phyloP scores from a whole-genome alignment of 768 basidiomycete genomes.

The Termitomyces sp. region DNA sequence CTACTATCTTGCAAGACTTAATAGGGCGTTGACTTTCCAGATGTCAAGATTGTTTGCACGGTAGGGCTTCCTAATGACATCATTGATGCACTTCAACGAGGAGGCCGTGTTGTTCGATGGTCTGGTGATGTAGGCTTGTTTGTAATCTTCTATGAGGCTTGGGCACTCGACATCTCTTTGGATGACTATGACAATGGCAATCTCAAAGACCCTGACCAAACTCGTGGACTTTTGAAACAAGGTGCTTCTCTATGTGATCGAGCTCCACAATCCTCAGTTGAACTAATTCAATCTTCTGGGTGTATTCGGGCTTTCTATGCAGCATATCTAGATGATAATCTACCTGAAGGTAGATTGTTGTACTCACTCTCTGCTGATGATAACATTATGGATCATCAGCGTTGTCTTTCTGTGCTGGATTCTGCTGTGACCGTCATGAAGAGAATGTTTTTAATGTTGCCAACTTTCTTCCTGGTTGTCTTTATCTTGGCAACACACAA shows the following conservation, averaged over 20 bases:
- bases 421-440: constrained; percentile 4
- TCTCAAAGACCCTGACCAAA: constrained; percentile 4
- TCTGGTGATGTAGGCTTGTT: constrained; percentile 9
- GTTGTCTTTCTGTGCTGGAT: background rate
- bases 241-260: background rate
- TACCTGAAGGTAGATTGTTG: background rate
- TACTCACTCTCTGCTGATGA: background rate
- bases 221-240: background rate
- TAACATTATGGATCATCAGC: background rate
- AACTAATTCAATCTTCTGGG: constrained; percentile 1
- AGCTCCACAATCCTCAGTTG: constrained; percentile 4
- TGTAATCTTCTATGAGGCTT: too few relatives aligned
- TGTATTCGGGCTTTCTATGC: constrained; percentile 3
- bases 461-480: background rate
- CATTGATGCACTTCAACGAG: too few relatives aligned
- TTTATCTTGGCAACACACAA: background rate
- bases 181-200: background rate
- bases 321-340: constrained; percentile 1
- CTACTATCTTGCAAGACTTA: background rate
- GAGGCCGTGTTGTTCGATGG: constrained; percentile 9
- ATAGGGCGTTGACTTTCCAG: constrained; percentile 21
- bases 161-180: background rate
- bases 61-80: constrained; percentile 14
- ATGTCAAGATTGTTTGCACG: constrained; percentile 18
- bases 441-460: constrained; percentile 3